Evolutionary conservation across 352 stramenopile species (phyloP).

Genomic region (Thraustochytrium striatum): DNA sequence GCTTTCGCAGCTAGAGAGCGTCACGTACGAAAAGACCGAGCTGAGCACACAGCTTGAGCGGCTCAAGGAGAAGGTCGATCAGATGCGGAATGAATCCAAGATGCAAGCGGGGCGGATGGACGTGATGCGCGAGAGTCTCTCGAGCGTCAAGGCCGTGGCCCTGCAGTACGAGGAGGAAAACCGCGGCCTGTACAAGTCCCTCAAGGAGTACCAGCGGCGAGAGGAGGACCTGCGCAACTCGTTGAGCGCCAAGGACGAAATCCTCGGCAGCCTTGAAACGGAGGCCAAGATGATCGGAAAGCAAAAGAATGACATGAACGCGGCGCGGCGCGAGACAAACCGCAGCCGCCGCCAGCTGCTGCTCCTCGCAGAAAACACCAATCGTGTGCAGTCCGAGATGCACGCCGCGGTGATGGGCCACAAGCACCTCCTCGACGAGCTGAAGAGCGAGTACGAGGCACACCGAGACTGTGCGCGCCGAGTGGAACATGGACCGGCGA

Average conservation of each 20-base stretch:
- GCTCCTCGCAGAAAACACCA: constrained; percentile 34
- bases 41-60: not conserved
- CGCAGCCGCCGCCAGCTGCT: constrained; percentile 17
- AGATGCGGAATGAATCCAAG: not conserved
- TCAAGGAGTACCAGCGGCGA: not conserved
- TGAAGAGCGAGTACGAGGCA: constrained; percentile 35
- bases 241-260: constrained; percentile 24
- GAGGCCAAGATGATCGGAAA: constrained; percentile 43
- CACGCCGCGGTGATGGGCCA: constrained; percentile 15
- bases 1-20: not conserved
- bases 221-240: constrained; percentile 14
- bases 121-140: not conserved
- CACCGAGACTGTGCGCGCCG: constrained; percentile 25
- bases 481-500: constrained; percentile 39
- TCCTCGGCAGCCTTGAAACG: constrained; percentile 33
- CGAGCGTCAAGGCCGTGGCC: constrained; percentile 30
- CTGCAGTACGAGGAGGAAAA: constrained; percentile 36
- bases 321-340: constrained; percentile 27
- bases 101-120: not conserved
- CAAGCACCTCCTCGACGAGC: constrained; percentile 28
- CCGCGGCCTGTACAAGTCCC: not conserved
- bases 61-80: not conserved
- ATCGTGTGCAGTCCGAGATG: constrained; percentile 30
- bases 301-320: constrained; percentile 41
- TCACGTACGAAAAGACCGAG: not conserved